These are phyloP conservation scores for Sclerotinia glacialis DNA, from an alignment of 2,329 filamentous ascomycete genomes.

Conservation along the genomic window DNA sequence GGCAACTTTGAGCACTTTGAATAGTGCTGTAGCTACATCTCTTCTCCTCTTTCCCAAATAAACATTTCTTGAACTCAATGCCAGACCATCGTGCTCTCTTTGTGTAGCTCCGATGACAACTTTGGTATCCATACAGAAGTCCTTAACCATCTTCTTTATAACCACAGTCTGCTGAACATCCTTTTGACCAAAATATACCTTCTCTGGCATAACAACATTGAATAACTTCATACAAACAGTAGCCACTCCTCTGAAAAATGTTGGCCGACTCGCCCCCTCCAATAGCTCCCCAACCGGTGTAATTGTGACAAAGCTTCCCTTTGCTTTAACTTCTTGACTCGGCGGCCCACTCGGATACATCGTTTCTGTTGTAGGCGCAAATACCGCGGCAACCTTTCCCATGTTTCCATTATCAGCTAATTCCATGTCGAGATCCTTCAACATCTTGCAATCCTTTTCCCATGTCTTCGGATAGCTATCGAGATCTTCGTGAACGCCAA, in stretches of 20 bases:
- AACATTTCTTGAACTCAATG: conserved; percentile 89
- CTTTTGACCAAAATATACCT: conserved; percentile 94
- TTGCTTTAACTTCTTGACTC: conserved; percentile 68
- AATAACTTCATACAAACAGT: conserved; percentile 96
- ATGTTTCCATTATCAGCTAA: conserved; percentile 58
- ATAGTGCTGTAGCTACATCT: conserved; percentile 68
- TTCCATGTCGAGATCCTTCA: conserved; percentile 68
- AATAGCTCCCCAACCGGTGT: conserved; percentile 78
- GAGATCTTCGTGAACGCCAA: conserved; percentile 84
- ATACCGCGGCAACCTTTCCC: conserved; percentile 76
- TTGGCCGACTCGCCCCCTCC: conserved; percentile 81
- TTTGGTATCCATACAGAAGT: conserved; percentile 76
- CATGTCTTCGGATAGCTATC: conserved; percentile 87
- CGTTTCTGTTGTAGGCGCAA: conserved; percentile 74
- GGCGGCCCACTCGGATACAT: conserved; percentile 83
- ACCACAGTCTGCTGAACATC: conserved; percentile 95
- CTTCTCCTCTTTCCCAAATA: conserved; percentile 79
- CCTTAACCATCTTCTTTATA: conserved; percentile 79
- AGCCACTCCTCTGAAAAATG: conserved; percentile 94
- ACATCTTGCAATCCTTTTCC: conserved; percentile 67
- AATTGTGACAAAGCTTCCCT: conserved; percentile 87
- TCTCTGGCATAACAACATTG: conserved; percentile 74
- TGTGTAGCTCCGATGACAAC: conserved; percentile 73
- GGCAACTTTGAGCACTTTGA: conserved; percentile 65
- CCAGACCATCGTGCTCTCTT: conserved; percentile 77